Percentiles rank a stretch among this genome's conserved stretches.
Conservation (phyloP, 2,329 filamentous ascomycete genomes). For the Colletotrichum camelliae region DNA sequence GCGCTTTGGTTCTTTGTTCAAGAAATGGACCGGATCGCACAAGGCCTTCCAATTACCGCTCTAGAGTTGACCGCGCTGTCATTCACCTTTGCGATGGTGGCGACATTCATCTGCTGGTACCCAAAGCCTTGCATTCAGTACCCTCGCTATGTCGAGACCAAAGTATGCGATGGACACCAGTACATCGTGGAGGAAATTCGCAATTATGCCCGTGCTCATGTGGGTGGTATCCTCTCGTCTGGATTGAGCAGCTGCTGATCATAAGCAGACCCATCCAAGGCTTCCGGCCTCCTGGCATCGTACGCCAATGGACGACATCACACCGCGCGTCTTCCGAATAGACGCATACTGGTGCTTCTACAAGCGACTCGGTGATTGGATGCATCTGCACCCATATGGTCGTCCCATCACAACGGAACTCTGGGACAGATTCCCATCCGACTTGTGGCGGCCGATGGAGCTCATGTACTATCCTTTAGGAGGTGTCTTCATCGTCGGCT, state of each 20-base stretch:
- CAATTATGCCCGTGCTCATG: not conserved
- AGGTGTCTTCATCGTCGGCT: conserved; percentile 11
- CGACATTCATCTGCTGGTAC: conserved; percentile 25
- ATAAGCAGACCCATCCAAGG: conserved; percentile 27
- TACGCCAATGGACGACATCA: conserved; percentile 39
- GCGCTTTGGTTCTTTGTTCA: conserved; percentile 28
- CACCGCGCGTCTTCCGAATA: conserved; percentile 16
- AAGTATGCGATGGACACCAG: not conserved
- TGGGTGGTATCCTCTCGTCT: not conserved
- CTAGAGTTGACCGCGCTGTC: conserved; percentile 31
- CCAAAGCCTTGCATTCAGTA: conserved; percentile 23
- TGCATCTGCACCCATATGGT: conserved; percentile 21
- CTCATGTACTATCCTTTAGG: not conserved
- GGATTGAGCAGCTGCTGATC: not conserved
- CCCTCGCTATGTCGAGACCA: conserved; percentile 13
- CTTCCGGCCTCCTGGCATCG: conserved; percentile 27
- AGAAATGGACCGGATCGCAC: conserved; percentile 22
- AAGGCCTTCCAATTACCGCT: conserved; percentile 28
- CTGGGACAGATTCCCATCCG: conserved; percentile 30
- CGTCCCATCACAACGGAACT: conserved; percentile 21
- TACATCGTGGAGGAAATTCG: conserved; percentile 11
- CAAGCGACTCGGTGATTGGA: conserved; percentile 18
- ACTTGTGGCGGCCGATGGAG: conserved; percentile 21
- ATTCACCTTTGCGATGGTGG: conserved; percentile 28
- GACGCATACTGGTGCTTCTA: conserved; percentile 28